Evolutionary conservation across 2,329 filamentous ascomycete genomes (phyloP).

Genomic region (Monosporascus ibericus): DNA sequence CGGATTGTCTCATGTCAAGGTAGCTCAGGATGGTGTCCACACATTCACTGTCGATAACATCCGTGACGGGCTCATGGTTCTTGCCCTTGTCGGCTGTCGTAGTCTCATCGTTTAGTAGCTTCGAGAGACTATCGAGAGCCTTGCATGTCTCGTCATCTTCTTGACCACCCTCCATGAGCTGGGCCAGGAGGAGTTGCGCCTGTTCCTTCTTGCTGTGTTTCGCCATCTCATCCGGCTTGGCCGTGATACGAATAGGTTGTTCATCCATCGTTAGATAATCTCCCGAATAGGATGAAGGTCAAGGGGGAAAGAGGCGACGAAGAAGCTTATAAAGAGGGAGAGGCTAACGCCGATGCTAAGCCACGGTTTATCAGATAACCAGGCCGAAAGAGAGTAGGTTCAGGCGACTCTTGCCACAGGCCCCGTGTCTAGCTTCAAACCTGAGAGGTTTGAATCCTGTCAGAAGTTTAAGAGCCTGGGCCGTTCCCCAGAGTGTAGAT

Average conservation of each 20-base stretch:
- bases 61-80: conserved; percentile 43
- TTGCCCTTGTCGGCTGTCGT: conserved; percentile 36
- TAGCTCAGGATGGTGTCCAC: conserved; percentile 82
- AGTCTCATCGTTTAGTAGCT: conserved; percentile 51
- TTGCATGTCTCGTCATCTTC: conserved; percentile 67
- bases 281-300: not conserved
- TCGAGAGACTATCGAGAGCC: conserved; percentile 53
- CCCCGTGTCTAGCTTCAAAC: not conserved
- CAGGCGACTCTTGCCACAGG: not conserved
- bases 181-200: conserved; percentile 74
- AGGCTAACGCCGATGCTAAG: not conserved
- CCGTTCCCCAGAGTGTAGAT: no score
- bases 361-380: not conserved
- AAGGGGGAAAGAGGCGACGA: not conserved
- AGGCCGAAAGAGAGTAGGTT: not conserved
- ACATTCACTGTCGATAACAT: conserved; percentile 65
- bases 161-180: conserved; percentile 83
- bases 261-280: conserved; percentile 20
- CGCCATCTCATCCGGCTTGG: conserved; percentile 19
- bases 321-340: not conserved
- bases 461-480: no score
- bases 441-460: not conserved
- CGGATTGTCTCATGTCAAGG: conserved; percentile 75
- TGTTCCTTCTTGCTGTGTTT: conserved; percentile 40
- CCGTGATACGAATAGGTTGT: conserved; percentile 15